Percentiles rank a stretch among this genome's conserved stretches.
These are phyloP conservation scores for Penicillium concentricum DNA, from an alignment of 2,329 filamentous ascomycete species.

Conservation along the genomic window DNA sequence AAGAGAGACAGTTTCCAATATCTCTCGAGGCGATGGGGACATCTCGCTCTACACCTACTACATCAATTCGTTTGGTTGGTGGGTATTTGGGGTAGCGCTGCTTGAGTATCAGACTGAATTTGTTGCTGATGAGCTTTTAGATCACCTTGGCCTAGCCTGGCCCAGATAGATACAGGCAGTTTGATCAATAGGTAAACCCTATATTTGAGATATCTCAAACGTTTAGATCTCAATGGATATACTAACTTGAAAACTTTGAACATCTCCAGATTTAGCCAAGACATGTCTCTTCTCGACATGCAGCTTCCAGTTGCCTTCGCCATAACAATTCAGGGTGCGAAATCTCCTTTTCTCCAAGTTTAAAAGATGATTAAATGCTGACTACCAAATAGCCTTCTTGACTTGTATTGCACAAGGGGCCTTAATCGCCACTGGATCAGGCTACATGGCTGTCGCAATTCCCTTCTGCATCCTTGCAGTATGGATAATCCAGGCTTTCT, in stretches of 20 bases:
- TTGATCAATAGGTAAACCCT: background rate
- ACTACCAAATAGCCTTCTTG: background rate
- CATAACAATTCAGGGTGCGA: conserved; percentile 20
- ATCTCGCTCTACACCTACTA: background rate
- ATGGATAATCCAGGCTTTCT: conserved; percentile 47
- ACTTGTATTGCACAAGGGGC: background rate
- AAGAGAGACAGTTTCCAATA: background rate
- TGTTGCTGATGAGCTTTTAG: background rate
- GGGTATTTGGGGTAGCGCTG: background rate
- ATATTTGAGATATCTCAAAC: background rate
- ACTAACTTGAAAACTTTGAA: background rate
- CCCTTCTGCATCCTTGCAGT: conserved; percentile 39
- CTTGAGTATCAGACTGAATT: background rate
- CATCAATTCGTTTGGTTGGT: background rate
- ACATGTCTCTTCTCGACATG: conserved; percentile 47
- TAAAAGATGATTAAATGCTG: conserved; percentile 9
- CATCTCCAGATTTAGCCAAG: conserved; percentile 32
- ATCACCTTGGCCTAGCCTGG: background rate
- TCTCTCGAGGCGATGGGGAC: background rate
- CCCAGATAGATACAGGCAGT: background rate
- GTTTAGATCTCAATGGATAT: background rate
- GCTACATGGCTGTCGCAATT: conserved; percentile 41
- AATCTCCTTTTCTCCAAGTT: conserved; percentile 8
- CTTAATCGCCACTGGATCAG: conserved; percentile 40
- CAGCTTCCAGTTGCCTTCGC: conserved; percentile 40